Base-by-base conservation (phyloP, 2,329 filamentous ascomycete genomes). In the Aureobasidium uvarum region DNA sequence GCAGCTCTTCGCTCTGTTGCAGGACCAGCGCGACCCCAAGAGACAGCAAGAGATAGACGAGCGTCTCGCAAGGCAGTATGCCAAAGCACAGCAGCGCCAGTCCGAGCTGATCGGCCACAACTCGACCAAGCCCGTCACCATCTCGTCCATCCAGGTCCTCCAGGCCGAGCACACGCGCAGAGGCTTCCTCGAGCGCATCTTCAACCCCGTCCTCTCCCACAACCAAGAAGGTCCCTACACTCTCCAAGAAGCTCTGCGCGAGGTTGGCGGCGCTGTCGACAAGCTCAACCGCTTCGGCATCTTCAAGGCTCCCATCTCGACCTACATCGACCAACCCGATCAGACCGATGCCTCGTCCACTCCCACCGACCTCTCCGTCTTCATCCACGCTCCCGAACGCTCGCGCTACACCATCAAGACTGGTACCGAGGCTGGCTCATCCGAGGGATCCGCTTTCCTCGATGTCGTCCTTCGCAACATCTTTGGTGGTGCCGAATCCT, bases 381-480 rank as follows among this genome's bases (percentile, higher is more conserved):
- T 89, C 72, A 84, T 97, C 65, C 86, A 86, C 62, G 89, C 90
- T 25, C 83, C 84, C 67, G 94, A 99, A 78, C 88, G 91, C 70
- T 89, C 91, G 38, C 88, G 90, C 45, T 86, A 98, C 73, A 87
- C 92, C 66, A 85, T 98, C 72, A 96, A 96, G 80, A 96, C 93
- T 0, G 95, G 95, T 67, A 98, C 95, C 10, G 94, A 98, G 74
- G 84, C 96, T 52, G 95, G 95, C 68, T 96, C 96, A 74, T 88
- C 91, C 25, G 95, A 99, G 77, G 95, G 94, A 41, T 96, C 93
- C 8, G 94, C 93, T 4, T 98, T 96, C 74, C 89, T 91, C 70
- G 94, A 95, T 70, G 84, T 92, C 51, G 83, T 94, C 60, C 88
- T 92, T 81, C 88, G 95, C 70, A 99, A 99, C 78, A 84, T 99